A percentile compares a stretch with the other conserved stretches of the same genome.
phyloP scores from a whole-genome alignment of 106 monocot species.

The Xerophyta viscosa region DNA sequence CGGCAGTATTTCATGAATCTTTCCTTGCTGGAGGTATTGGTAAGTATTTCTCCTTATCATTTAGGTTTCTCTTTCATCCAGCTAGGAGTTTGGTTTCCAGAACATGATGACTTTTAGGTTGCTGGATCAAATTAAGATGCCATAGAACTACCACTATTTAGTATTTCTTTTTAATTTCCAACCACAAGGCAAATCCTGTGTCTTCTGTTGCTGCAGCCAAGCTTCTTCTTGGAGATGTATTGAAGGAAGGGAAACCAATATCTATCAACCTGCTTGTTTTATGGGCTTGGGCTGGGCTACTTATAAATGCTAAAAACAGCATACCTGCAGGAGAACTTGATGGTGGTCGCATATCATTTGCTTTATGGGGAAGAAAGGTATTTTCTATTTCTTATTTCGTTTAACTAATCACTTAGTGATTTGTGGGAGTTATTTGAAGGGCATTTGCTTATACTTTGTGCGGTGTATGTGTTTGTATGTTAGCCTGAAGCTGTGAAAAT shows the following conservation, averaged over 20 bases:
- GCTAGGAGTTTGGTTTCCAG: too few relatives aligned
- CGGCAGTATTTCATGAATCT: conserved; percentile 88
- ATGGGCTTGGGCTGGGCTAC: conserved; percentile 93
- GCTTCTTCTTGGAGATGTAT: conserved; percentile 69
- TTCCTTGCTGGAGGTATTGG: conserved; percentile 91
- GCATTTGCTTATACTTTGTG: too few relatives aligned
- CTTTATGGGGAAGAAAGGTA: conserved; percentile 98
- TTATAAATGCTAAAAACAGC: conserved; percentile 90
- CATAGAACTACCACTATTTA: too few relatives aligned
- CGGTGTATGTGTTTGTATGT: too few relatives aligned
- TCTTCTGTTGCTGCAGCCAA: conserved; percentile 44
- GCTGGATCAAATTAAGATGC: too few relatives aligned
- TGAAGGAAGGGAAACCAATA: conserved; percentile 73
- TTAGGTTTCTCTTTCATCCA: too few relatives aligned
- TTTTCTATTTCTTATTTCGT: background rate
- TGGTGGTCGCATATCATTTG: conserved; percentile 91
- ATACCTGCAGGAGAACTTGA: conserved; percentile 96
- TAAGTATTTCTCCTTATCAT: conserved; percentile 9
- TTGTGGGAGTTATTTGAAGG: too few relatives aligned
- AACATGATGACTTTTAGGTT: too few relatives aligned
- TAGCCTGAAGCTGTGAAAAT: too few relatives aligned
- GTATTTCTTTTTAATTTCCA: too few relatives aligned
- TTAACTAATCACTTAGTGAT: too few relatives aligned
- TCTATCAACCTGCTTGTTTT: conserved; percentile 81
- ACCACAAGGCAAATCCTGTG: too few relatives aligned